Evolutionary conservation across 1,284 basidiomycete genomes (phyloP), one percentile per base, ranked within the genome.

Genomic region (Trichosporon faecale): DNA sequence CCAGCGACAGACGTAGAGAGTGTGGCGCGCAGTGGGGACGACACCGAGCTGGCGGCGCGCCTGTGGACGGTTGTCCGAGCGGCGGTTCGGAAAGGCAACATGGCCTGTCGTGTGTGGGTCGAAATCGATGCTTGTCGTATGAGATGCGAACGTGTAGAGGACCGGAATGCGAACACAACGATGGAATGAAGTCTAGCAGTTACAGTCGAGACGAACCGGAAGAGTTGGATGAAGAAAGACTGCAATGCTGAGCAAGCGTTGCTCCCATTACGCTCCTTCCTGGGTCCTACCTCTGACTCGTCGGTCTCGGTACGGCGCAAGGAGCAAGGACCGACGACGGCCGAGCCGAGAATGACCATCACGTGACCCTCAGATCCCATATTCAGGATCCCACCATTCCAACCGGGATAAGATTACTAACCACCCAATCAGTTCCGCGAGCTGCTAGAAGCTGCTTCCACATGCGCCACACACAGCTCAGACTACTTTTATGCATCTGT

Each of bases 51-150:
- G 63, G 63, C 66, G 27, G 52, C 37, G 40, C 68, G 69, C 44
- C 71, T 44, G 31, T 69, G 69, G 37, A 63, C 69, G 33, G 68
- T 21, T 29, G 65, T 52, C 49, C 70, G 66, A 31, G 73, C 71
- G 31, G 73, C 75, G 23, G 75, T 69, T 63, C 76, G 72, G 33
- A 79, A 65, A 25, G 77, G 77, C 25, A 79, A 61, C 77, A 79
- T 79, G 57, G 57, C 57, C 57, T 52, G 23, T 64, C 63, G 52
- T 65, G 52, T 23, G 40, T 66, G 14, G 12, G 40, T 35, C 12
- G 27, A 11, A 11, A 29, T 27, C 4, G 3, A 49, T 37, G 57
- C 4, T 33, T 29, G 64, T 61, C 31, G 11, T 52, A 25, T 69
- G 55, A 25, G 14, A 52, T 66, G 57, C 57, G n/a, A 33, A 16